phyloP scores from a whole-genome alignment of 495 filamentous ascomycete species.

The Hypoxylon fuscum region DNA sequence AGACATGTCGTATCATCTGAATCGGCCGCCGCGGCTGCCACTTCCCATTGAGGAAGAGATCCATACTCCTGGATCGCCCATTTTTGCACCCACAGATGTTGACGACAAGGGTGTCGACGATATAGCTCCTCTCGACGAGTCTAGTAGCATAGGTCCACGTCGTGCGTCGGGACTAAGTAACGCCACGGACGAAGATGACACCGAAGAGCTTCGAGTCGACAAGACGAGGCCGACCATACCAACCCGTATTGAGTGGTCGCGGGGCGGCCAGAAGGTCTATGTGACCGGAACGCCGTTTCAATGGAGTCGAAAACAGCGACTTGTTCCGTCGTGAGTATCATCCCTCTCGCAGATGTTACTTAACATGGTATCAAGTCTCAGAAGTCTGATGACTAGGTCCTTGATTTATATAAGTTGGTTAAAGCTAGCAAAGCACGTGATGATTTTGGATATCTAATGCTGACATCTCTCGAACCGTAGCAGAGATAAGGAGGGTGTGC shows the following conservation, averaged over 20 bases:
- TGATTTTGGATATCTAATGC: slow-evolving; percentile 5
- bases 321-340: slow-evolving; percentile 79
- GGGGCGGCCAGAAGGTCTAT: slow-evolving; percentile 84
- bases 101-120: slow-evolving; percentile 60
- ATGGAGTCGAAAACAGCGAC: slow-evolving; percentile 90
- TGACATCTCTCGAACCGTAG: slow-evolving; percentile 44
- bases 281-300: slow-evolving; percentile 96
- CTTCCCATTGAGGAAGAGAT: slow-evolving; percentile 90
- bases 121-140: slow-evolving; percentile 54
- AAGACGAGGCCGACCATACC: slow-evolving; percentile 74
- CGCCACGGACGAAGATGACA: slow-evolving; percentile 79
- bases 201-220: slow-evolving; percentile 76
- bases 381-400: slow-evolving; percentile 8
- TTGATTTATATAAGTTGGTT: background rate
- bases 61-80: slow-evolving; percentile 85
- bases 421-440: background rate
- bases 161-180: slow-evolving; percentile 71
- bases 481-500: slow-evolving; percentile 64
- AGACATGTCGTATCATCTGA: slow-evolving; percentile 65
- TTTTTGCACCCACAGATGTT: slow-evolving; percentile 71
- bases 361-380: slow-evolving; percentile 1
- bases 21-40: slow-evolving; percentile 84
- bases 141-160: slow-evolving; percentile 55
- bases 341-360: slow-evolving; percentile 9
- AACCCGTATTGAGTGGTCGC: slow-evolving; percentile 82